phyloP scores from a whole-genome alignment of 345 rosid species.

The Citrus glauca region DNA sequence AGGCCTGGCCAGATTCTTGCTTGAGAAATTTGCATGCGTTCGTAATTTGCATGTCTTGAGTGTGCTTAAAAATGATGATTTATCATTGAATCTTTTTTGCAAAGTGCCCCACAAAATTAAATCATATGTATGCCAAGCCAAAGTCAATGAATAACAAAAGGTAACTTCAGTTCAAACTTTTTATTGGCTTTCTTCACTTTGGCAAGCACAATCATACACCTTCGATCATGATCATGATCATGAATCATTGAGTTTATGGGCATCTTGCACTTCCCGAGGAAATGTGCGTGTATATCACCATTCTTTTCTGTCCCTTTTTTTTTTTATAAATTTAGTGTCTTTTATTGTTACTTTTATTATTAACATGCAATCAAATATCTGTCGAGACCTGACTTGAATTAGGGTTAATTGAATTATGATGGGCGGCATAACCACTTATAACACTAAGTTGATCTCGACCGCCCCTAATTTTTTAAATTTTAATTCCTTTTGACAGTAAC shows the following conservation, averaged over 20 bases:
- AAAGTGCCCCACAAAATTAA: neutral
- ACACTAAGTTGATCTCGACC: no score
- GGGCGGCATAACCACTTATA: no score
- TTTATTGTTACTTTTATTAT: no score
- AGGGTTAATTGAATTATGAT: no score
- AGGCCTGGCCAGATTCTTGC: neutral
- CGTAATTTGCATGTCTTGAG: neutral
- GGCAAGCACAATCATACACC: conserved; percentile 4
- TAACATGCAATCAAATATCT: neutral
- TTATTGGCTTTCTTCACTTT: neutral
- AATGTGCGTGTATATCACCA: neutral
- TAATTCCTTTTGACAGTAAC: no score
- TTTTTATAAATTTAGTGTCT: no score
- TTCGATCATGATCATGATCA: neutral
- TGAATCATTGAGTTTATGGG: neutral
- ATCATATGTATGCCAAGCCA: neutral
- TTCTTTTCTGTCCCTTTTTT: no score
- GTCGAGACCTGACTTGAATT: neutral
- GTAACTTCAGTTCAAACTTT: neutral
- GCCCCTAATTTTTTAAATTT: no score
- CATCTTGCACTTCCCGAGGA: neutral
- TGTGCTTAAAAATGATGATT: neutral
- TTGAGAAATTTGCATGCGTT: neutral
- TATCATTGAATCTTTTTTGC: neutral
- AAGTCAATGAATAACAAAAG: neutral